phyloP scores from a whole-genome alignment of 176 grass and related monocot species.

The Microstegium vimineum region DNA sequence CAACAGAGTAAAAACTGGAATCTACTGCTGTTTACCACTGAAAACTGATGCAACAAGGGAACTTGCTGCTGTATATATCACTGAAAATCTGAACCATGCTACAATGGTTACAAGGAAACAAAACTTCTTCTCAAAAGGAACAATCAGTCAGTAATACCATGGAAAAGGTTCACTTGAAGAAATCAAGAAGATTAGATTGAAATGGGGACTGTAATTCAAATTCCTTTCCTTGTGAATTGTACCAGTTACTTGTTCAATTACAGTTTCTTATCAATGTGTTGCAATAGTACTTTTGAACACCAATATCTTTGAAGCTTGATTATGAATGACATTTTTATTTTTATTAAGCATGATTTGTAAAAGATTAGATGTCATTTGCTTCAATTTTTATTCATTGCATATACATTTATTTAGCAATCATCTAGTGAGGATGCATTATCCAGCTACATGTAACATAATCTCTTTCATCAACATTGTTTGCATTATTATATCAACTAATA shows the following conservation, averaged over 20 bases:
- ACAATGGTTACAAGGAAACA: constrained; percentile 27
- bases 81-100: constrained; percentile 29
- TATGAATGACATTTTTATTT: not conserved
- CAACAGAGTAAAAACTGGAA: constrained; percentile 52
- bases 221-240: not conserved
- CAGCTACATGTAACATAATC: not conserved
- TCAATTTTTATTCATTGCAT: not conserved
- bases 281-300: not conserved
- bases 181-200: constrained; percentile 23
- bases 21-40: constrained; percentile 15
- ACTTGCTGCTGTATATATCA: constrained; percentile 8
- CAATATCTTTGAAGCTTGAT: not conserved
- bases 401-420: not conserved
- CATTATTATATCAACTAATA: not conserved
- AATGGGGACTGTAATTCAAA: constrained; percentile 11
- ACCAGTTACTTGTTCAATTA: not conserved
- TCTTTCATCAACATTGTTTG: not conserved
- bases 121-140: constrained; percentile 41
- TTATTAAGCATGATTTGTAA: not conserved
- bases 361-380: not conserved
- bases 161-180: constrained; percentile 31
- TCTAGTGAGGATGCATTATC: constrained; percentile 1
- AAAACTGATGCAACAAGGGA: constrained; percentile 17
- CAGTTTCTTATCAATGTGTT: constrained; percentile 3
- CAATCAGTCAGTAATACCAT: constrained; percentile 29